phyloP scores from a whole-genome alignment of 371 early-diverging fungal genomes.

The Encephalitozoon cuniculi region DNA sequence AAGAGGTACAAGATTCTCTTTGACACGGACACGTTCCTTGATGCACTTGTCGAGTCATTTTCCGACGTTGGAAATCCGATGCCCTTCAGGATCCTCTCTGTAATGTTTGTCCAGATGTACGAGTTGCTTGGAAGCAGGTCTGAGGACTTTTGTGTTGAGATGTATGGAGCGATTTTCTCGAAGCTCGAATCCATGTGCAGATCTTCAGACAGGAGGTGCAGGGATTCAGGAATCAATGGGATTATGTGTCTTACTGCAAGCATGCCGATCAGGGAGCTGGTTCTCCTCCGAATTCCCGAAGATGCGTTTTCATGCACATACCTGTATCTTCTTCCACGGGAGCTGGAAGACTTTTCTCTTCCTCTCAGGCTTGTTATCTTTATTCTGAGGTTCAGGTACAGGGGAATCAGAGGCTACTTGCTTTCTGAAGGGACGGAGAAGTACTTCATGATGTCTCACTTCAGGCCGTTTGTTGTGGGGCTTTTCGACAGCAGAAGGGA shows the following conservation, averaged over 20 bases:
- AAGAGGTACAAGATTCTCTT: not conserved
- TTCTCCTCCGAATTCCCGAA: not conserved
- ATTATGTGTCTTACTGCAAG: not conserved
- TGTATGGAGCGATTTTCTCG: not conserved
- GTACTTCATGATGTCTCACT: not conserved
- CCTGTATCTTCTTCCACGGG: not conserved
- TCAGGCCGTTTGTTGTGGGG: not conserved
- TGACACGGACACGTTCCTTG: not conserved
- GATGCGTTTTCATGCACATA: not conserved
- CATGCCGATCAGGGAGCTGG: not conserved
- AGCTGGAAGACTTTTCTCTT: not conserved
- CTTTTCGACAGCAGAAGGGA: not conserved
- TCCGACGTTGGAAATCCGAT: not conserved
- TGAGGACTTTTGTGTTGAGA: not conserved
- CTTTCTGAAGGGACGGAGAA: not conserved
- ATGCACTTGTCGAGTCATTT: constrained; percentile 25
- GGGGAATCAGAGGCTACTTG: not conserved
- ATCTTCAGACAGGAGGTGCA: not conserved
- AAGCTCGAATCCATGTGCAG: not conserved
- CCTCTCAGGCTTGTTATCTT: not conserved
- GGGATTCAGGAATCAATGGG: not conserved
- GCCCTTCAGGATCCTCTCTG: not conserved
- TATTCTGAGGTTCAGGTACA: constrained; percentile 2
- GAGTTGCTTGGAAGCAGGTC: not conserved
- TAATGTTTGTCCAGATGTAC: not conserved